Percentiles rank a stretch among this genome's conserved stretches.
Conservation (phyloP, 352 stramenopile species). For the Phytopythium ostracodes region DNA sequence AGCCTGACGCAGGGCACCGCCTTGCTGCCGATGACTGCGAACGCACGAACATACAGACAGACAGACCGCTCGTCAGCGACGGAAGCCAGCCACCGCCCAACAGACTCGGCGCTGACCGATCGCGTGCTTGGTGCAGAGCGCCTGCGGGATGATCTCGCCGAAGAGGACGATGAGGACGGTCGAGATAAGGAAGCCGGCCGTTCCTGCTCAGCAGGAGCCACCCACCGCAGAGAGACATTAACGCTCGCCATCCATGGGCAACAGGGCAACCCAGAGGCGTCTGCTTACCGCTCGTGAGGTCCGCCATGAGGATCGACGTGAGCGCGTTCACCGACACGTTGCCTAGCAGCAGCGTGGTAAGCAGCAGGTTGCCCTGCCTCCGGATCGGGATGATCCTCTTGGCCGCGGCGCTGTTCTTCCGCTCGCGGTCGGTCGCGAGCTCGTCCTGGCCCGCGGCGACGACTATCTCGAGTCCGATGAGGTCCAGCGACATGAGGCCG, state of each 20-base stretch:
- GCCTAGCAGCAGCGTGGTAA: conserved; percentile 94
- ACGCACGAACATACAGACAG: too few relatives aligned
- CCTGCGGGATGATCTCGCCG: conserved; percentile 89
- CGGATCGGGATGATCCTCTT: conserved; percentile 88
- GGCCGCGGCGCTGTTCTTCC: conserved; percentile 49
- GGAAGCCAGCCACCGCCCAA: not conserved
- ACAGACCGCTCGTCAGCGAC: not conserved
- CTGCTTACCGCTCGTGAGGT: conserved; percentile 9
- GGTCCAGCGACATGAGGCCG: conserved; percentile 96
- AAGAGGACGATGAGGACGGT: conserved; percentile 94
- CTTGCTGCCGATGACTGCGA: conserved; percentile 55
- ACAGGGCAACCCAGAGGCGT: not conserved
- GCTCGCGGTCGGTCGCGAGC: conserved; percentile 60
- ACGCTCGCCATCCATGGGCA: conserved; percentile 9
- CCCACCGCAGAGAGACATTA: conserved; percentile 79
- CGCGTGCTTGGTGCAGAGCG: conserved; percentile 82
- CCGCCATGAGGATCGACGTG: conserved; percentile 93
- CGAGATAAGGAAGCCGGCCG: conserved; percentile 57
- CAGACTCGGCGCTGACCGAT: conserved; percentile 54
- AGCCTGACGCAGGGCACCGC: conserved; percentile 91
- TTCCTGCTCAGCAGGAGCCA: conserved; percentile 7
- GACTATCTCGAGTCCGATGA: conserved; percentile 97
- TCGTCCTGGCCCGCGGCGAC: conserved; percentile 88
- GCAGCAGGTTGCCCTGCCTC: conserved; percentile 93
- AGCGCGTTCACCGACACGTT: conserved; percentile 97